phyloP scores from a whole-genome alignment of 2,329 filamentous ascomycete genomes.

The Dactylellina leptospora region DNA sequence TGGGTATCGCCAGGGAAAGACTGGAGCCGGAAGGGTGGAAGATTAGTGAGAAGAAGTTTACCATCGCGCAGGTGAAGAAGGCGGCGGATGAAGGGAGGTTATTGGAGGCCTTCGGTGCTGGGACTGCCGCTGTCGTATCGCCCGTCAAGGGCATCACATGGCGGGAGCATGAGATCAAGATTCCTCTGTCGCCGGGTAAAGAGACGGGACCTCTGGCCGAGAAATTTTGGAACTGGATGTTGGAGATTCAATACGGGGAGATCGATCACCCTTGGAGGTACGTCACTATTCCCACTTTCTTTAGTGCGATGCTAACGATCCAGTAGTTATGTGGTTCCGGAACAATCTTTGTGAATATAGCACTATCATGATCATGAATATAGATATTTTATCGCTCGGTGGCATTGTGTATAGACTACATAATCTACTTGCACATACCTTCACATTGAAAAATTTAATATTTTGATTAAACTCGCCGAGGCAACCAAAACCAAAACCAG shows the following conservation, averaged over 20 bases:
- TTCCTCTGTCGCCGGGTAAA: conserved; percentile 79
- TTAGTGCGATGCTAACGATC: conserved; percentile 9
- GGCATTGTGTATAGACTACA: conserved; percentile 1
- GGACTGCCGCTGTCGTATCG: conserved; percentile 92
- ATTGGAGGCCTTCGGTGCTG: conserved; percentile 91
- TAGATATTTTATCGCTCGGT: background rate
- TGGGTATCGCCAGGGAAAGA: conserved; percentile 84
- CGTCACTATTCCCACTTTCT: conserved; percentile 55
- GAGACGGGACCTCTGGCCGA: conserved; percentile 87
- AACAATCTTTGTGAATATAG: conserved; percentile 2
- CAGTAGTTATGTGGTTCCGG: conserved; percentile 28
- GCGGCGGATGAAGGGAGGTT: conserved; percentile 84
- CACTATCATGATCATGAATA: background rate
- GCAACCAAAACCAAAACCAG: no score
- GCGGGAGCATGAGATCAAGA: conserved; percentile 78
- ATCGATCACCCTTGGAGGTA: conserved; percentile 92
- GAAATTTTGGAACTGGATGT: conserved; percentile 96
- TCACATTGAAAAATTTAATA: no score
- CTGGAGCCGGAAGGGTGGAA: conserved; percentile 87
- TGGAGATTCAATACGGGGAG: conserved; percentile 92
- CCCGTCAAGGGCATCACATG: conserved; percentile 90
- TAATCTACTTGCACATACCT: background rate
- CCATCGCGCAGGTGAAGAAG: conserved; percentile 83
- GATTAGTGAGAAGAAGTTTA: conserved; percentile 87
- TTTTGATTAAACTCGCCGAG: no score